A percentile compares a stretch with the other conserved stretches of the same genome.
These are phyloP conservation scores for Pugionium cornutum DNA, from an alignment of 345 rosid genomes.

Conservation along the genomic window DNA sequence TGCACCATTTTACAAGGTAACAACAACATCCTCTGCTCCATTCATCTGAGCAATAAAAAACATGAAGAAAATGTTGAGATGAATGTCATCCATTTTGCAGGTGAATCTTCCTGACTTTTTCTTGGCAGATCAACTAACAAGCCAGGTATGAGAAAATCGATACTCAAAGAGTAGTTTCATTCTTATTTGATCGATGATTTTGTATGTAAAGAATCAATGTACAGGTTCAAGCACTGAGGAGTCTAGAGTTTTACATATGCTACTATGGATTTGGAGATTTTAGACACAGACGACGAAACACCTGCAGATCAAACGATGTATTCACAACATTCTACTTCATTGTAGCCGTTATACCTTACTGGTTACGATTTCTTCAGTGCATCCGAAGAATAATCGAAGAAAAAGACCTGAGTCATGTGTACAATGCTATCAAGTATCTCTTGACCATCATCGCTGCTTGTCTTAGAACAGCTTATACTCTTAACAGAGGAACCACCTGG, in stretches of 20 bases:
- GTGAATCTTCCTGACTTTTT: constrained; percentile 76
- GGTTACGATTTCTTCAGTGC: constrained; percentile 63
- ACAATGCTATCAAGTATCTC: constrained; percentile 62
- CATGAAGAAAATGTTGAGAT: background rate
- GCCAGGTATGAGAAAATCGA: constrained; percentile 53
- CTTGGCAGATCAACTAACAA: constrained; percentile 79
- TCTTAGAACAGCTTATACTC: constrained; percentile 55
- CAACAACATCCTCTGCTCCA: constrained; percentile 11
- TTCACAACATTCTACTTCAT: constrained; percentile 53
- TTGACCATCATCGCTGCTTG: constrained; percentile 58
- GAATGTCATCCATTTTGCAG: constrained; percentile 34
- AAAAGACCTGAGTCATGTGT: constrained; percentile 48
- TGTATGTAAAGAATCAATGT: background rate
- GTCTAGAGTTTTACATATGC: constrained; percentile 70
- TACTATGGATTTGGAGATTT: constrained; percentile 69
- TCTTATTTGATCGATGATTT: background rate
- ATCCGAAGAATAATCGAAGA: constrained; percentile 61
- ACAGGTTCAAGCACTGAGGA: constrained; percentile 67
- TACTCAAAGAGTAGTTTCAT: background rate
- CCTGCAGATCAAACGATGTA: constrained; percentile 38
- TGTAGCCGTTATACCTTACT: constrained; percentile 58
- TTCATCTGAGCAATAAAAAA: background rate
- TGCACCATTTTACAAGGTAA: constrained; percentile 42
- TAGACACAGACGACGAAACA: constrained; percentile 40
- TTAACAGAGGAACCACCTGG: constrained; percentile 43